Percentiles rank a stretch among this genome's conserved stretches.
Conservation (phyloP, 495 filamentous ascomycete species). For the Podospora pseudocomata region DNA sequence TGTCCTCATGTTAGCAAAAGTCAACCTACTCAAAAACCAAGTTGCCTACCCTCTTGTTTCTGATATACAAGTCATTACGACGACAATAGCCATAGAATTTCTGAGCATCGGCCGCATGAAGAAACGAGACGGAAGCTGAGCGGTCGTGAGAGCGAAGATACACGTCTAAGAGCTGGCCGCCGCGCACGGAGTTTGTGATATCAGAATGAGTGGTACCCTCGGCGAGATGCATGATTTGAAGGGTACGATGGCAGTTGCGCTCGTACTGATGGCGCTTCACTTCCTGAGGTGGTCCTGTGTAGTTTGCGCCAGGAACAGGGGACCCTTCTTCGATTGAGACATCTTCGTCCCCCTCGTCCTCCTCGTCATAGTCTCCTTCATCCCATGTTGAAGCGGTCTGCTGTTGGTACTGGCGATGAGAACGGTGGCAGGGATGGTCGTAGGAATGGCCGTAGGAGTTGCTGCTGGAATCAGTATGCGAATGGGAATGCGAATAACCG, state of each 20-base stretch:
- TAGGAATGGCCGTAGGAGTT: not conserved
- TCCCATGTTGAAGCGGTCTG: conserved; percentile 21
- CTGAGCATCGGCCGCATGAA: conserved; percentile 58
- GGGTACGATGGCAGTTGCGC: conserved; percentile 51
- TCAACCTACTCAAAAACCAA: not conserved
- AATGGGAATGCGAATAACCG: not conserved
- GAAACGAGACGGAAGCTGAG: conserved; percentile 65
- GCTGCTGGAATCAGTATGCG: not conserved
- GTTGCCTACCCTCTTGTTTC: conserved; percentile 57
- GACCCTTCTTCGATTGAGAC: conserved; percentile 22
- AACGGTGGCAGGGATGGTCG: not conserved
- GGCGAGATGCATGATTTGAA: conserved; percentile 49
- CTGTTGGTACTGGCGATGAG: conserved; percentile 1
- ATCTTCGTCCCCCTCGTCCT: conserved; percentile 25
- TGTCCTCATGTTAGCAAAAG: conserved; percentile 26
- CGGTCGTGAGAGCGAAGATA: conserved; percentile 61
- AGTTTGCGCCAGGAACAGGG: conserved; percentile 24
- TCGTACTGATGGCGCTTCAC: conserved; percentile 27
- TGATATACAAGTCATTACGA: conserved; percentile 65
- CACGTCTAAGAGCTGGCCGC: conserved; percentile 67
- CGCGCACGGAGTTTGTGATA: conserved; percentile 60
- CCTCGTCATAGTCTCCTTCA: conserved; percentile 23
- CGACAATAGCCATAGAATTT: conserved; percentile 63
- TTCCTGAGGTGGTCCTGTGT: conserved; percentile 18
- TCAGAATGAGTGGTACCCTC: conserved; percentile 64